These are phyloP conservation scores for Lentinula lateritia DNA, from an alignment of 768 basidiomycete genomes.

Conservation along the genomic window DNA sequence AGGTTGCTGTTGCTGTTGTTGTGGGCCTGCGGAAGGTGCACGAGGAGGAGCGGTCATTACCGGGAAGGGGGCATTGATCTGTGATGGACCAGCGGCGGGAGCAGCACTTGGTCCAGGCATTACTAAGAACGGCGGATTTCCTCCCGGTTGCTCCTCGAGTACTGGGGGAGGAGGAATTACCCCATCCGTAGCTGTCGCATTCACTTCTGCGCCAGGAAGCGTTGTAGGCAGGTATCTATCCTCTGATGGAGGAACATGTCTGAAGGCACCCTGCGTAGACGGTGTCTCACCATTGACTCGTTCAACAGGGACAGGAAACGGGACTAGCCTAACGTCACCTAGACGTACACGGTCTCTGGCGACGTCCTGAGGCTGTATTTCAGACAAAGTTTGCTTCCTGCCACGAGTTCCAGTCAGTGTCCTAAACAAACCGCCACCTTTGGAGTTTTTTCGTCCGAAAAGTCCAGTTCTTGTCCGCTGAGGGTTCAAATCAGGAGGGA, in stretches of 20 bases:
- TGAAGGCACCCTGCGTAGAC: constrained; percentile 4
- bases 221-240: constrained; percentile 7
- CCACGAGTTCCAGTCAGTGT: constrained; percentile 29
- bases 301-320: constrained; percentile 2
- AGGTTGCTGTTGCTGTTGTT: neutral
- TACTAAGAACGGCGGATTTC: neutral
- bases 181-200: neutral
- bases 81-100: neutral
- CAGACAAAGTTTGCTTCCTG: constrained; percentile 7
- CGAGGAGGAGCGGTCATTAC: constrained; percentile 7
- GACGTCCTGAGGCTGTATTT: constrained; percentile 9
- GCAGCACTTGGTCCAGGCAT: neutral
- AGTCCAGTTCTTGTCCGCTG: constrained; percentile 14
- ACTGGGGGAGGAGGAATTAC: neutral
- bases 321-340: neutral
- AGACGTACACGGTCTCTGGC: neutral
- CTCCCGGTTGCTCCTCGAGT: neutral
- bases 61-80: constrained; percentile 1
- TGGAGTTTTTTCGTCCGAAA: constrained; percentile 26
- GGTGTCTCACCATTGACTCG: neutral
- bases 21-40: neutral
- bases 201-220: neutral
- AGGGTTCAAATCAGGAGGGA: constrained; percentile 3
- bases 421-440: constrained; percentile 38
- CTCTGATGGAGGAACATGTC: constrained; percentile 15